Conservation (phyloP, 2,329 filamentous ascomycete species). For the Botrytis fabae region DNA sequence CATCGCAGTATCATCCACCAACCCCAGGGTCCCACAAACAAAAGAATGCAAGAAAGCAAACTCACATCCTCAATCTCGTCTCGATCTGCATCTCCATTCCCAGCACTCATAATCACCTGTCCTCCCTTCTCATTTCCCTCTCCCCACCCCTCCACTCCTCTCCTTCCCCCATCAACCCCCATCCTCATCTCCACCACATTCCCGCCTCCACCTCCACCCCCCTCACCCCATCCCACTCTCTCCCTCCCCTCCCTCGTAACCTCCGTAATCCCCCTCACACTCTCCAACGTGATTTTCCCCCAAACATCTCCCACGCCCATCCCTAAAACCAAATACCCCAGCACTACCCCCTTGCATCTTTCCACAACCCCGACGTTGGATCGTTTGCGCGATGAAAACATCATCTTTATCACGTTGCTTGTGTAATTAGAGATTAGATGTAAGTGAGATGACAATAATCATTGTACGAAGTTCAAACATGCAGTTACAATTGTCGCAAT, state of each 20-base stretch:
- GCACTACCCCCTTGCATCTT: background rate
- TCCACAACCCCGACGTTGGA: background rate
- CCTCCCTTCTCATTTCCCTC: background rate
- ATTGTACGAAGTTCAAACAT: background rate
- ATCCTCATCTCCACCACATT: background rate
- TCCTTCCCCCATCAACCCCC: no score
- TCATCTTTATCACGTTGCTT: background rate
- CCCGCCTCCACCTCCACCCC: background rate
- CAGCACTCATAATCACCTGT: constrained; percentile 17
- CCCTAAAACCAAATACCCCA: background rate
- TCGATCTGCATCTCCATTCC: background rate
- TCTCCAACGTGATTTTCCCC: constrained; percentile 6
- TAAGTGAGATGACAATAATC: background rate
- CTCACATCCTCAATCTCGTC: constrained; percentile 20
- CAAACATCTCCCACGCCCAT: background rate
- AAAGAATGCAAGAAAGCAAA: background rate
- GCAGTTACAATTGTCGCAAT: background rate
- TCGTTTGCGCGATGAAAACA: background rate
- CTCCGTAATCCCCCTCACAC: constrained; percentile 4
- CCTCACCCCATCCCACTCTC: background rate
- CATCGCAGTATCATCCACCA: background rate
- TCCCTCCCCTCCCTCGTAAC: constrained; percentile 6
- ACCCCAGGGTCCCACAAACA: background rate
- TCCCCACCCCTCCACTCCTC: background rate
- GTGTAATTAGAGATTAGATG: background rate